Evolutionary conservation across 2,329 filamentous ascomycete species (phyloP).

Genomic region (Thelonectria olida): DNA sequence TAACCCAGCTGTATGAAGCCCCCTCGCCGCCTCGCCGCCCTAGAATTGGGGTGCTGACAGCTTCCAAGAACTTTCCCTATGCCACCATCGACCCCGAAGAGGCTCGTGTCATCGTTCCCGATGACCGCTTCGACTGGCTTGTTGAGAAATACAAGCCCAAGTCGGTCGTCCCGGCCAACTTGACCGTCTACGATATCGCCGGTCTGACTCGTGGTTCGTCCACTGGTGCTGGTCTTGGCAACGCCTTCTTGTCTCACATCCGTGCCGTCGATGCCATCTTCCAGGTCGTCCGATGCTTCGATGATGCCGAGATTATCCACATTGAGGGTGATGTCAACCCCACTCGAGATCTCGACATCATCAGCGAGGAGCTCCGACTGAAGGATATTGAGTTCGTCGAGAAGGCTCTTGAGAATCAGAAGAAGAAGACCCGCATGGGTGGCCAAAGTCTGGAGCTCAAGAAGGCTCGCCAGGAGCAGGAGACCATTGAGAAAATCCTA

Average conservation of each 20-base stretch:
- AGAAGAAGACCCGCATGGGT: conserved; percentile 94
- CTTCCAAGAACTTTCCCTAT: conserved; percentile 90
- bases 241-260: conserved; percentile 98
- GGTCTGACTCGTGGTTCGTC: conserved; percentile 95
- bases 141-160: conserved; percentile 97
- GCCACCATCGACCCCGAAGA: conserved; percentile 99
- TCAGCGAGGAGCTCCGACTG: conserved; percentile 93
- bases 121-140: conserved; percentile 96
- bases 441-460: conserved; percentile 98
- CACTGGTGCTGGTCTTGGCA: conserved; percentile 96
- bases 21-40: conserved; percentile 43
- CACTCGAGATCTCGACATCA: conserved; percentile 92
- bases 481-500: conserved; percentile 90
- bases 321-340: conserved; percentile 99
- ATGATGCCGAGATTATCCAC: conserved; percentile 99
- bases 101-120: conserved; percentile 94
- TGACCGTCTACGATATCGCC: conserved; percentile 99
- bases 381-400: conserved; percentile 99
- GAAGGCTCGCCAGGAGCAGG: conserved; percentile 94
- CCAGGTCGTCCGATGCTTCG: conserved; percentile 96
- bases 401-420: conserved; percentile 90
- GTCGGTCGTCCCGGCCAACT: conserved; percentile 93
- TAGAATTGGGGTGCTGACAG: conserved; percentile 52
- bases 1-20: conserved; percentile 85
- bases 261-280: conserved; percentile 98